Evolutionary conservation across 768 basidiomycete genomes (phyloP), one percentile per base, ranked within the genome.

Genomic region (Rhodosporidiobolus sp.): DNA sequence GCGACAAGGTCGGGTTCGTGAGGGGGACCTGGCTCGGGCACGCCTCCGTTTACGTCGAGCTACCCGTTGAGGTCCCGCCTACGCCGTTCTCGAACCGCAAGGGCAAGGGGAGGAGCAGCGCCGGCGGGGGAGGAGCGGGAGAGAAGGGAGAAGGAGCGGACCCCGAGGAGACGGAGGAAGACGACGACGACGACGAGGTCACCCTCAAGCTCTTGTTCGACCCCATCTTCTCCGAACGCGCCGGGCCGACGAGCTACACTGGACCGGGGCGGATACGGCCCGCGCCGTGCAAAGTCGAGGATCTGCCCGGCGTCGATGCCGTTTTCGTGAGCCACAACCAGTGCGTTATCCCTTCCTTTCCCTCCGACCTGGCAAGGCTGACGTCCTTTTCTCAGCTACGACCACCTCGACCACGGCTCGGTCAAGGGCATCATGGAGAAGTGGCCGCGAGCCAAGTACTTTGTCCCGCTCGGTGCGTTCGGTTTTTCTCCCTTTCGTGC

Each of bases 241-340:
- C 82, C 0, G 81, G 79, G 0, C 78, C 79, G 56, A 72, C 77
- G 20, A 65, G 80, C 69, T 79, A 79, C 38, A 72, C 79, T 0
- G 82, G 83, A 0, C 79, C 83, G 6, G 74, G 72, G 34, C 72
- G 83, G 38, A 75, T 80, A 26, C 73, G 81, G 0, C 79, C 79
- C 9, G 75, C 82, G 16, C 84, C 84, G 1, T 84, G 83, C 55
- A 70, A 63, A 16, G 71, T 83, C 11, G 79, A 80, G 26, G 82
- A 83, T 6, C 76, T 84, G 16, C 84, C 84, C 2, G 80, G 80
- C 1, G 75, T 83, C 65, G 81, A 84, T 61, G 82, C 80, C 56
- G 81, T 84, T 30, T 80, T 79, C 5, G 82, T 83, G 57, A 81
- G 80, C 34, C 84, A 84, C 72, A 84, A 84, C 75, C 84, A 84